Base-by-base conservation (phyloP, 1,139 yeast genomes). In the Kodamaea ohmeri region DNA sequence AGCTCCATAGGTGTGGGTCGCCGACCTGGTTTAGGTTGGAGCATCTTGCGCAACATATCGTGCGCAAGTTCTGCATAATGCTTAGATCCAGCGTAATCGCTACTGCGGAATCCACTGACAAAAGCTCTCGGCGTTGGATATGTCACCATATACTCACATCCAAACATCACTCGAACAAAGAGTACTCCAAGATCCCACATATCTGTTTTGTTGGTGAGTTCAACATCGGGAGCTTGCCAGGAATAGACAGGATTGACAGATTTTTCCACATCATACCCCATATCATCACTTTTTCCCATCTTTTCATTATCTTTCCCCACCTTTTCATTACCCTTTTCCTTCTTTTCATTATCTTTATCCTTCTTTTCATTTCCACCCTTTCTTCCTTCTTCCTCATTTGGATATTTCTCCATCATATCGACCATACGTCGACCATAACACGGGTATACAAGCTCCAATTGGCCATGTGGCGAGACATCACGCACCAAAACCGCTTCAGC, bases 111-210 rank as follows among this genome's bases (percentile, higher is more conserved):
- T 11, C 71, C 62, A 2, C 66, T 69, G 20, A 81, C 52, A 48
- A 86, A 85, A 7, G 78, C 83, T 6, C 62, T 63, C 0, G 97
- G 96, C 1, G 78, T 67, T 9, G 68, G 60, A 50, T 66, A 86
- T 8, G 73, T 74, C 11, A 71, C 61, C 1, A 74, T 63, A 3
- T 56, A 45, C 35, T 60, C 52, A 35, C 52, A 55, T 6, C 95
- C 95, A 31, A 80, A 65, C 55, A 89, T 76, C 52, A 88, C 72
- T 45, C 86, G 78, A 19, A 86, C 65, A 50, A 92, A 82, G 4
- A 86, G 60, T 0, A 86, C 87, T 3, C 97, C 98, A 35, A 90
- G 64, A 50, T 86, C 85, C 96, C 97, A 92, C 4, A 94, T 83
- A 61, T 94, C 98, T 0, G 96, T 81, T 54, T 88, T 87, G 32